Conservation (phyloP, 768 basidiomycete genomes). For the Russula ochroleuca region DNA sequence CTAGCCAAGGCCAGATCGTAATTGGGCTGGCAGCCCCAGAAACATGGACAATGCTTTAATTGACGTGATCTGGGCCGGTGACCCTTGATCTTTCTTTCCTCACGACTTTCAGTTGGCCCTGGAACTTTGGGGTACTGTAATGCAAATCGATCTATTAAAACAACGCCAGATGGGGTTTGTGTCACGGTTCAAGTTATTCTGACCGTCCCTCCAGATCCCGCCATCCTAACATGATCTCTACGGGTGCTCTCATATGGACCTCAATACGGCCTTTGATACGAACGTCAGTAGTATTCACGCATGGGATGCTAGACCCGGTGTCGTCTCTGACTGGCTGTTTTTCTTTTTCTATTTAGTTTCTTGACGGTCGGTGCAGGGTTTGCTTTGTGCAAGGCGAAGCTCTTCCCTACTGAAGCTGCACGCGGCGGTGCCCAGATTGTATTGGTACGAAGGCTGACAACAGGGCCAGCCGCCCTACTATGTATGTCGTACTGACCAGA, state of each 20-base stretch:
- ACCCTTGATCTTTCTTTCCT: not conserved
- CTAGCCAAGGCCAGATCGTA: not conserved
- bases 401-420: constrained; percentile 56
- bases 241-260: constrained; percentile 10
- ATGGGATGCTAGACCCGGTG: not conserved
- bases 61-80: too few relatives aligned
- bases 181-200: not conserved
- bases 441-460: constrained; percentile 39
- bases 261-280: constrained; percentile 12
- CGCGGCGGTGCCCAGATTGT: constrained; percentile 57
- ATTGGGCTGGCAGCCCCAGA: not conserved
- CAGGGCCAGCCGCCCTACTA: not conserved
- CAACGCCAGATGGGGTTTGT: not conserved
- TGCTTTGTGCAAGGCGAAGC: constrained; percentile 52
- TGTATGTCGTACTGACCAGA: not conserved
- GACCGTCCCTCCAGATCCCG: not conserved
- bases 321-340: not conserved
- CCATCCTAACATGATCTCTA: constrained; percentile 9
- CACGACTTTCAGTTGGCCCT: not conserved
- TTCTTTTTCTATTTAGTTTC: constrained; percentile 38
- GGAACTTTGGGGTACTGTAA: not conserved
- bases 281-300: constrained; percentile 13
- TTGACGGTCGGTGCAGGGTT: constrained; percentile 55
- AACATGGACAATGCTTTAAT: not conserved
- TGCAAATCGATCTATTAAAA: not conserved